phyloP scores from a whole-genome alignment of 305 asterid genomes.

The Rubia balearica region DNA sequence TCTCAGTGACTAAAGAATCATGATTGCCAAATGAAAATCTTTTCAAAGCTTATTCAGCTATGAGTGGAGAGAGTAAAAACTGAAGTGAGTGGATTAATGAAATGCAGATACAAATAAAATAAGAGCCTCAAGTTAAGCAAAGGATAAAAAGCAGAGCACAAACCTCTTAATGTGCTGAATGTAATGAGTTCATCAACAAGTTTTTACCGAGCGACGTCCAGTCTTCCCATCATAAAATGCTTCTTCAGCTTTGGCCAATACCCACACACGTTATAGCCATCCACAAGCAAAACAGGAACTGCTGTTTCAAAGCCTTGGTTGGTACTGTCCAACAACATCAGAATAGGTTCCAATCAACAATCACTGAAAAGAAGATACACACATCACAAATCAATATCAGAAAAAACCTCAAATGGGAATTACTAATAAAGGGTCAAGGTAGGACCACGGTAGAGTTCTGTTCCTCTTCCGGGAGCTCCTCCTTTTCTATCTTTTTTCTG shows the following conservation, averaged over 20 bases:
- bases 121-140: neutral
- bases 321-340: slow-evolving; percentile 48
- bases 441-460: slow-evolving; percentile 74
- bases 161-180: slow-evolving; percentile 84
- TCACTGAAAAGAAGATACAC: slow-evolving; percentile 12
- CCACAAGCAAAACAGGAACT: slow-evolving; percentile 86
- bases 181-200: slow-evolving; percentile 83
- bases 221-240: slow-evolving; percentile 74
- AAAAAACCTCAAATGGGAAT: slow-evolving; percentile 28
- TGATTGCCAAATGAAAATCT: neutral
- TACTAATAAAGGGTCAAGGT: slow-evolving; percentile 72
- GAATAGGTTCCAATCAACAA: slow-evolving; percentile 12
- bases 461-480: slow-evolving; percentile 71
- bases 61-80: neutral
- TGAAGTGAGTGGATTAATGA: neutral
- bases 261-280: slow-evolving; percentile 95
- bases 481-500: slow-evolving; percentile 76
- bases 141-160: slow-evolving; percentile 16
- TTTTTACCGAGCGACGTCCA: slow-evolving; percentile 89
- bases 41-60: neutral
- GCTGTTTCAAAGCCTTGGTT: slow-evolving; percentile 71
- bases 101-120: neutral
- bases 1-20: neutral
- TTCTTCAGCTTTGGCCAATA: slow-evolving; percentile 94
- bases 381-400: slow-evolving; percentile 14